Conservation (phyloP, 805 yeast species). For the Starmerella kuoi region DNA sequence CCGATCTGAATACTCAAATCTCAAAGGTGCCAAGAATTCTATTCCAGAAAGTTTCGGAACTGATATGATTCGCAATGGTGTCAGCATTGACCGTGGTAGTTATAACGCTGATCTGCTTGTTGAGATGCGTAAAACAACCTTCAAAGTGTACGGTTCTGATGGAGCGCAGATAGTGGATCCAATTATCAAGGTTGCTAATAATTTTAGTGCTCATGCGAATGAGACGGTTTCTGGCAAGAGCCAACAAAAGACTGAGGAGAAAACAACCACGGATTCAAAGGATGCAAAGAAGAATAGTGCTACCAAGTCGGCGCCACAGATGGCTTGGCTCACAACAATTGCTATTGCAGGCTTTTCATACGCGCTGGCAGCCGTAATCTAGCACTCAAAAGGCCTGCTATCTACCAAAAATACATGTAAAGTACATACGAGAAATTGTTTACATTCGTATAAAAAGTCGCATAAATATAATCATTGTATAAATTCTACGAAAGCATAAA, state of each 20-base stretch:
- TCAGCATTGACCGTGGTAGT: constrained; percentile 24
- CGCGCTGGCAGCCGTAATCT: too few relatives aligned
- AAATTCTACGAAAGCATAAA: too few relatives aligned
- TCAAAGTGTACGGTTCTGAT: constrained; percentile 19
- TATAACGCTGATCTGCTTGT: constrained; percentile 15
- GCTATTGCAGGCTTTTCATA: too few relatives aligned
- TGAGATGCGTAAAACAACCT: constrained; percentile 17
- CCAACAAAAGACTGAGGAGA: neutral
- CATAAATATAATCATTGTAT: too few relatives aligned
- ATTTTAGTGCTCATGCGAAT: constrained; percentile 9
- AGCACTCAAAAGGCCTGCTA: too few relatives aligned
- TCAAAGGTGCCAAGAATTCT: constrained; percentile 17
- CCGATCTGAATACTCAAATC: constrained; percentile 14
- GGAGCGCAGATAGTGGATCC: constrained; percentile 20
- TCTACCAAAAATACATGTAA: too few relatives aligned
- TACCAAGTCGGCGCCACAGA: too few relatives aligned
- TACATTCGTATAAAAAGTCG: too few relatives aligned
- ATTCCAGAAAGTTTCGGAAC: constrained; percentile 29
- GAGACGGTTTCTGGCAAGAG: neutral
- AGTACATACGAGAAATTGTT: too few relatives aligned
- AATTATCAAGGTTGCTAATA: constrained; percentile 6
- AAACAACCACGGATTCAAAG: too few relatives aligned
- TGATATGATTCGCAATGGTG: constrained; percentile 28
- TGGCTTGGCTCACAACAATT: too few relatives aligned
- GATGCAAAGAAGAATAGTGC: too few relatives aligned